Percentiles rank a stretch among this genome's conserved stretches.
Evolutionary conservation across 192 early-diverging fungal species (phyloP).

Genomic region (Paraglomus brasilianum): DNA sequence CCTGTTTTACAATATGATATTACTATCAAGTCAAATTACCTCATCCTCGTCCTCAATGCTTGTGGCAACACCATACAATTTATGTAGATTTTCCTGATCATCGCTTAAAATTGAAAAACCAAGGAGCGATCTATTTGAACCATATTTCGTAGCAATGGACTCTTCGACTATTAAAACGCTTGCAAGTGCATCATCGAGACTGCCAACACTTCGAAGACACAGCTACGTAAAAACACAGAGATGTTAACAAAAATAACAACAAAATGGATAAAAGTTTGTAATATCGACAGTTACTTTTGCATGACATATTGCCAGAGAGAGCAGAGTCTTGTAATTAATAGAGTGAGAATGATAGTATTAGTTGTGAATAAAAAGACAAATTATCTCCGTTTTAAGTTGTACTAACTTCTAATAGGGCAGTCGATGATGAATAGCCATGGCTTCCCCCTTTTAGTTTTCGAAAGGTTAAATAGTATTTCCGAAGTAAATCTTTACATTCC

Average conservation of each 20-base stretch:
- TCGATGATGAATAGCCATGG: slow-evolving; percentile 23
- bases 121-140: slow-evolving; percentile 2
- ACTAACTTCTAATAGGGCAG: slow-evolving; percentile 16
- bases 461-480: slow-evolving; percentile 15
- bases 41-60: too few relatives aligned
- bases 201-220: slow-evolving; percentile 20
- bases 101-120: slow-evolving; percentile 12
- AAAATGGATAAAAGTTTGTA: slow-evolving; percentile 1
- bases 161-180: slow-evolving; percentile 17
- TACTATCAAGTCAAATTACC: too few relatives aligned
- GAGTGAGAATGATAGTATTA: background rate
- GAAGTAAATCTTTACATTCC: slow-evolving; percentile 22
- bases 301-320: slow-evolving; percentile 14
- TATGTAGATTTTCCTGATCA: slow-evolving; percentile 28
- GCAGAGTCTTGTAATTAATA: slow-evolving; percentile 6
- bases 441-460: slow-evolving; percentile 26
- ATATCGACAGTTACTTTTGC: background rate
- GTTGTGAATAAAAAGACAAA: too few relatives aligned
- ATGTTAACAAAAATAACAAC: background rate
- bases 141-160: slow-evolving; percentile 20
- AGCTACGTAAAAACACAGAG: background rate
- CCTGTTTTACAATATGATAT: too few relatives aligned
- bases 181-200: slow-evolving; percentile 12
- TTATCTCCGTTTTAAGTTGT: too few relatives aligned
- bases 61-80: background rate